phyloP scores from a whole-genome alignment of 805 yeast species.

The Yarrowia sp. region DNA sequence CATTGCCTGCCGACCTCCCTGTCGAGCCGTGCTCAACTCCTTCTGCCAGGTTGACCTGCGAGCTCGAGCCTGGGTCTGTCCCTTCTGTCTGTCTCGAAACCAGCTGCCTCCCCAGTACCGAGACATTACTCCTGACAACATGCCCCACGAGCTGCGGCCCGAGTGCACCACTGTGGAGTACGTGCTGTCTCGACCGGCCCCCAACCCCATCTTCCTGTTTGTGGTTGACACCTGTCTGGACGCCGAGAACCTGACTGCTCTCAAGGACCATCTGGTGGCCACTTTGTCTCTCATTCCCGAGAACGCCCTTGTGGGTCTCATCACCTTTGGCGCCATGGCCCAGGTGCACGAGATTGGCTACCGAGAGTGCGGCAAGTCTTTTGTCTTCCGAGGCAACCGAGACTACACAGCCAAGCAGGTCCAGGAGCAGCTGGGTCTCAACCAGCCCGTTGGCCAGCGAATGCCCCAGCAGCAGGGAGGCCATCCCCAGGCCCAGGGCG shows the following conservation, averaged over 20 bases:
- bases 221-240: slow-evolving; percentile 90
- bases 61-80: slow-evolving; percentile 83
- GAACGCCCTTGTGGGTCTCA: slow-evolving; percentile 83
- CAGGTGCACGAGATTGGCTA: slow-evolving; percentile 83
- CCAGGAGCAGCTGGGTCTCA: slow-evolving; percentile 66
- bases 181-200: slow-evolving; percentile 79
- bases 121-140: slow-evolving; percentile 71
- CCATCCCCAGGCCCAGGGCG: slow-evolving; percentile 49
- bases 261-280: slow-evolving; percentile 79
- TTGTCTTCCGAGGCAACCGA: slow-evolving; percentile 85
- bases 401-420: slow-evolving; percentile 66
- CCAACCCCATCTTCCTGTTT: slow-evolving; percentile 80
- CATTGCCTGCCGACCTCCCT: slow-evolving; percentile 75
- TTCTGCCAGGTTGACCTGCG: slow-evolving; percentile 68
- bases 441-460: slow-evolving; percentile 39
- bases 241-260: slow-evolving; percentile 78
- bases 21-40: slow-evolving; percentile 88
- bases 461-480: slow-evolving; percentile 36
- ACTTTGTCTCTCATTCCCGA: slow-evolving; percentile 84
- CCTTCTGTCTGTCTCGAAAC: slow-evolving; percentile 77
- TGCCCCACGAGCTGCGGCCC: slow-evolving; percentile 79
- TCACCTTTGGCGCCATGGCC: slow-evolving; percentile 90
- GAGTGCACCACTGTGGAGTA: slow-evolving; percentile 82
- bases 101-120: slow-evolving; percentile 85
- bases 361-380: slow-evolving; percentile 69